These are phyloP conservation scores for Phaeomoniella chlamydospora DNA, from an alignment of 2,329 filamentous ascomycete genomes.

Conservation along the genomic window DNA sequence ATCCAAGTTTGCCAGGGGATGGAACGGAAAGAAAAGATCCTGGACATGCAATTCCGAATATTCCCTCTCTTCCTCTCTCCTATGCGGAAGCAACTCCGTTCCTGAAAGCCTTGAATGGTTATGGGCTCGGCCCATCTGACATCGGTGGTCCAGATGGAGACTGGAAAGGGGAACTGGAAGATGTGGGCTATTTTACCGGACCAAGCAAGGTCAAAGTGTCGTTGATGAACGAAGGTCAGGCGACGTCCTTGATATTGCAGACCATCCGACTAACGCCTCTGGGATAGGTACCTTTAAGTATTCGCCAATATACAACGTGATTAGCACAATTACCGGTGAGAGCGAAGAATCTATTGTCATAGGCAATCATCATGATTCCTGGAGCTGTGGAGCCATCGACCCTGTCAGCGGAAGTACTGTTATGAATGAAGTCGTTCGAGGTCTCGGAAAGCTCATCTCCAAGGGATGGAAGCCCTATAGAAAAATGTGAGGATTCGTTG, in stretches of 20 bases:
- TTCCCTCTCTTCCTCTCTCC: slow-evolving; percentile 18
- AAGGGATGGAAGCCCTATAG: slow-evolving; percentile 37
- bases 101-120: slow-evolving; percentile 16
- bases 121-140: slow-evolving; percentile 15
- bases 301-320: slow-evolving; percentile 14
- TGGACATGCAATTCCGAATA: slow-evolving; percentile 14
- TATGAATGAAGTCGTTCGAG: slow-evolving; percentile 34
- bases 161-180: slow-evolving; percentile 17
- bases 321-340: slow-evolving; percentile 16
- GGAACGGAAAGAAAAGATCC: slow-evolving; percentile 7
- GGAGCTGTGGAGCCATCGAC: slow-evolving; percentile 38
- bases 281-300: too few relatives aligned
- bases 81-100: slow-evolving; percentile 16
- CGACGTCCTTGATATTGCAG: too few relatives aligned
- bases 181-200: slow-evolving; percentile 15
- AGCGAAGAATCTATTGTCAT: slow-evolving; percentile 28
- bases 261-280: too few relatives aligned
- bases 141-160: slow-evolving; percentile 18
- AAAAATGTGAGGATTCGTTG: too few relatives aligned
- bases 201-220: slow-evolving; percentile 12
- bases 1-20: background rate
- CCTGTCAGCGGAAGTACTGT: slow-evolving; percentile 36
- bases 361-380: slow-evolving; percentile 40
- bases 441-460: slow-evolving; percentile 30
- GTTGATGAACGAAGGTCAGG: slow-evolving; percentile 12